Conservation (phyloP, 495 filamentous ascomycete genomes). For the Penicillium mononematosum region DNA sequence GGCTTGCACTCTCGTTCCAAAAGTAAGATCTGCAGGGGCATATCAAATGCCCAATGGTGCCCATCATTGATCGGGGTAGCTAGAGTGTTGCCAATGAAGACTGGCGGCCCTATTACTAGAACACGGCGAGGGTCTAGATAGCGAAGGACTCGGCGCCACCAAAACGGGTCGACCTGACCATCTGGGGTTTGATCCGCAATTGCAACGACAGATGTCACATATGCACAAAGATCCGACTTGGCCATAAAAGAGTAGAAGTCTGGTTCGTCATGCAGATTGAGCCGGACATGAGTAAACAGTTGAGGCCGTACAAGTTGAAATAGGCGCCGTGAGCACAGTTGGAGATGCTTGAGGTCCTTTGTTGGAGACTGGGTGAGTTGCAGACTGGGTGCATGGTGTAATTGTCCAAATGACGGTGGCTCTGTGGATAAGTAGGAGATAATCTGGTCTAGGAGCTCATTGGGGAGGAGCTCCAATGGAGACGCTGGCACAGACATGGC, state of each 20-base stretch:
- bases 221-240: slow-evolving; percentile 23
- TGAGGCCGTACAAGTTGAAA: slow-evolving; percentile 31
- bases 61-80: slow-evolving; percentile 30
- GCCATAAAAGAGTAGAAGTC: slow-evolving; percentile 32
- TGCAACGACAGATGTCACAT: slow-evolving; percentile 37
- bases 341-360: slow-evolving; percentile 36
- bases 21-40: slow-evolving; percentile 35
- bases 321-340: slow-evolving; percentile 28
- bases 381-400: slow-evolving; percentile 28
- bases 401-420: slow-evolving; percentile 29
- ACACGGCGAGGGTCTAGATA: slow-evolving; percentile 33
- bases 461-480: slow-evolving; percentile 31
- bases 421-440: slow-evolving; percentile 28
- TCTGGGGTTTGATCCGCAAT: slow-evolving; percentile 13
- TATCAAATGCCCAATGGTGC: slow-evolving; percentile 45
- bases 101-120: slow-evolving; percentile 38
- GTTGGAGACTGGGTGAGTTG: slow-evolving; percentile 24
- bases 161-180: slow-evolving; percentile 23
- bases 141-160: slow-evolving; percentile 35
- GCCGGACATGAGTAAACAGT: slow-evolving; percentile 37
- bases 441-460: slow-evolving; percentile 44
- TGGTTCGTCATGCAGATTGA: slow-evolving; percentile 29
- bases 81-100: slow-evolving; percentile 32
- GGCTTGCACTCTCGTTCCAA: slow-evolving; percentile 21
- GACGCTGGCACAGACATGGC: slow-evolving; percentile 10